phyloP scores from a whole-genome alignment of 768 basidiomycete species.

The Clathrus columnatus region DNA sequence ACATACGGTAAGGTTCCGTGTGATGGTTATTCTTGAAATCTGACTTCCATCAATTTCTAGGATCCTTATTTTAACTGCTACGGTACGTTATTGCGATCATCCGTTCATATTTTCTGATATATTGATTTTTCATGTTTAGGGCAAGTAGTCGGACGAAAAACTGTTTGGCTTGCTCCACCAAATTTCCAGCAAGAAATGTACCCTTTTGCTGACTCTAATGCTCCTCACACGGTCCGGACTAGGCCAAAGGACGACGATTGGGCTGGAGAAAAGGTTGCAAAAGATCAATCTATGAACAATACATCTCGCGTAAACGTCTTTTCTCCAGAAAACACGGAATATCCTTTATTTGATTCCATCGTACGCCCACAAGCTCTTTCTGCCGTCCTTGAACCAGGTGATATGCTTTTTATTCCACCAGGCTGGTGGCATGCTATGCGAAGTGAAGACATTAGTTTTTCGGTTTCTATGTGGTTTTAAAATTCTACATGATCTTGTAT shows the following conservation, averaged over 20 bases:
- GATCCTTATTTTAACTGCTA: constrained; percentile 94
- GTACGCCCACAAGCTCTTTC: constrained; percentile 54
- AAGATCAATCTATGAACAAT: constrained; percentile 55
- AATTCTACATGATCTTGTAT: too few relatives aligned
- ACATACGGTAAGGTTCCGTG: constrained; percentile 58
- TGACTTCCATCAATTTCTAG: constrained; percentile 29
- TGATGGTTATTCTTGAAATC: constrained; percentile 2
- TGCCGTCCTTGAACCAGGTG: constrained; percentile 67
- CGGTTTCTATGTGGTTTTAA: constrained; percentile 89
- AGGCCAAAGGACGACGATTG: not conserved
- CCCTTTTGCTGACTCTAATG: constrained; percentile 29
- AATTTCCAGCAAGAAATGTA: constrained; percentile 44
- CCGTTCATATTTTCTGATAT: not conserved
- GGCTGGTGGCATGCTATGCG: constrained; percentile 95
- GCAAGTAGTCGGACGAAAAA: constrained; percentile 84
- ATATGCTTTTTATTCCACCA: constrained; percentile 82
- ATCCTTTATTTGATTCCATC: constrained; percentile 44
- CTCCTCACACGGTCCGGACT: not conserved
- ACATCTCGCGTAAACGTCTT: constrained; percentile 84
- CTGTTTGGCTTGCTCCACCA: constrained; percentile 87
- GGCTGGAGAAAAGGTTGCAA: not conserved
- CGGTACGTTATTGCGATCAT: constrained; percentile 54
- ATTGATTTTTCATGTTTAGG: constrained; percentile 34
- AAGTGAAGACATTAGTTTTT: constrained; percentile 73
- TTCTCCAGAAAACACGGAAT: constrained; percentile 20